These are phyloP conservation scores for Tieghemostelium lacteum DNA, from an alignment of 78 protist species.

Conservation along the genomic window DNA sequence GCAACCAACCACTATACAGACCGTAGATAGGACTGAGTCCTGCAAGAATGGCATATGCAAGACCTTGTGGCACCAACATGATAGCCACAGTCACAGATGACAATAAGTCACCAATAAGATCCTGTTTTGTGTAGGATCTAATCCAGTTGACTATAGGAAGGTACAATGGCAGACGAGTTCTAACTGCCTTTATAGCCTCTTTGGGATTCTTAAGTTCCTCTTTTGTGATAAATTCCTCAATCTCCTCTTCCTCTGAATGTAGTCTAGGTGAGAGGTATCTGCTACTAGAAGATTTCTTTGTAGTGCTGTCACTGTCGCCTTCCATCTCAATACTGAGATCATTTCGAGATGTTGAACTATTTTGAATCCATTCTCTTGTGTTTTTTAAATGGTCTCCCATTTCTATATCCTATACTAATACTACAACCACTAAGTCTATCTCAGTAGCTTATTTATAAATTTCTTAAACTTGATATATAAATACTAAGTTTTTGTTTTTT, in stretches of 20 bases:
- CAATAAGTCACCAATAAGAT: constrained; percentile 73
- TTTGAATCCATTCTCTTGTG: constrained; percentile 70
- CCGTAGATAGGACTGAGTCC: constrained; percentile 87
- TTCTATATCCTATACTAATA: neutral
- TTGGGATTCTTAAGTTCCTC: constrained; percentile 60
- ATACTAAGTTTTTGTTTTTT: too few species aligned
- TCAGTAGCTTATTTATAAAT: neutral
- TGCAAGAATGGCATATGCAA: constrained; percentile 87
- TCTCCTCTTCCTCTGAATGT: constrained; percentile 26
- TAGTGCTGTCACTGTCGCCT: neutral
- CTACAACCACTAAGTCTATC: neutral
- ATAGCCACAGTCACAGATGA: constrained; percentile 88
- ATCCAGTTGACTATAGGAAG: constrained; percentile 69
- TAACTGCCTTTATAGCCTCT: constrained; percentile 42
- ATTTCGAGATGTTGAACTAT: neutral
- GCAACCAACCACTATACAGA: constrained; percentile 86
- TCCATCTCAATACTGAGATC: neutral
- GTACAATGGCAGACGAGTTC: constrained; percentile 33
- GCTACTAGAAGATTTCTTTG: neutral
- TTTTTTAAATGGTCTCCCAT: constrained; percentile 39
- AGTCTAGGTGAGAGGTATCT: neutral
- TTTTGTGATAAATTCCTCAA: constrained; percentile 13
- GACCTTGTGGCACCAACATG: constrained; percentile 84
- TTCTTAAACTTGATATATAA: too few species aligned
- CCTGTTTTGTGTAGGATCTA: constrained; percentile 61